These are phyloP conservation scores for Lyophyllum shimeji DNA, from an alignment of 768 basidiomycete genomes.

Conservation along the genomic window DNA sequence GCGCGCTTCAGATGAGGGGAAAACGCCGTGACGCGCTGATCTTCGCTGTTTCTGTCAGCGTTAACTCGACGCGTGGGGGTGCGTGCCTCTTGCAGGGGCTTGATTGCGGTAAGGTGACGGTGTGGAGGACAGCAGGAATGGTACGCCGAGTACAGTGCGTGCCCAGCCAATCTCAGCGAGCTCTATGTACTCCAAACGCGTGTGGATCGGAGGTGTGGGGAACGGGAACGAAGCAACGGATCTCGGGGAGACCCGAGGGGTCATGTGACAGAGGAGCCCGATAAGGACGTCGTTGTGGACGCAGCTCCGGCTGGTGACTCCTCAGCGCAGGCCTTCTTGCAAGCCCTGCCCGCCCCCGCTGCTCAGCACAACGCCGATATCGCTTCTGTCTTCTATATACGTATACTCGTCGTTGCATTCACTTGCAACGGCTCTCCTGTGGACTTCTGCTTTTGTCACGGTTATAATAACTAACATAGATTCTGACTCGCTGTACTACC, in stretches of 20 bases:
- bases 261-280: not conserved
- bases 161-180: not conserved
- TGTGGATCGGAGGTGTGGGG: not conserved
- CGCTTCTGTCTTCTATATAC: not conserved
- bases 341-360: not conserved
- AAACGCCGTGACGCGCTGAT: too few species aligned
- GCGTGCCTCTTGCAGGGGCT: not conserved
- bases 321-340: not conserved
- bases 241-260: not conserved
- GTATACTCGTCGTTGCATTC: conserved; percentile 8
- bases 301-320: not conserved
- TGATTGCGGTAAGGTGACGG: not conserved
- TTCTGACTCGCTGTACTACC: too few species aligned
- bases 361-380: not conserved
- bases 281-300: not conserved
- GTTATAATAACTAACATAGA: not conserved
- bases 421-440: conserved; percentile 5
- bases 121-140: not conserved
- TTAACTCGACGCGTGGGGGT: not conserved
- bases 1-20: too few species aligned
- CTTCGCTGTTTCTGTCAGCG: too few species aligned
- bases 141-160: not conserved
- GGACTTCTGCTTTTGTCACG: not conserved
- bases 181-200: not conserved
- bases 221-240: not conserved